Conservation (phyloP, 371 early-diverging fungal genomes). For the Rhizomucor pusillus region DNA sequence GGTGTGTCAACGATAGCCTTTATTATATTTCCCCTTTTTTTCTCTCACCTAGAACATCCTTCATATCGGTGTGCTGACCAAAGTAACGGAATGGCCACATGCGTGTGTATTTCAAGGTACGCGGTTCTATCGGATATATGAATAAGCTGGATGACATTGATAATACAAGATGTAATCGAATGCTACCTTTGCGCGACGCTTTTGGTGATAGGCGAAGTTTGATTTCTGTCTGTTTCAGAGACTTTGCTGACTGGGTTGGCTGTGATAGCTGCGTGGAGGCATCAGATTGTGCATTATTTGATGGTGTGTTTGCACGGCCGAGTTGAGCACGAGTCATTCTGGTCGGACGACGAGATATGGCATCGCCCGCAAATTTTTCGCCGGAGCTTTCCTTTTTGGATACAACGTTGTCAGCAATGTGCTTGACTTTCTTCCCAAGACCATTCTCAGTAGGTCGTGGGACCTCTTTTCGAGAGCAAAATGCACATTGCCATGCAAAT, state of each 20-base stretch:
- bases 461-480: conserved; percentile 44
- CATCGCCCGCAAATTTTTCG: too few relatives aligned
- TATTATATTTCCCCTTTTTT: neutral
- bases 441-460: neutral
- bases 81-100: conserved; percentile 90
- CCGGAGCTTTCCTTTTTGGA: too few relatives aligned
- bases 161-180: neutral
- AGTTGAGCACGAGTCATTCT: neutral
- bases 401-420: neutral
- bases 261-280: neutral
- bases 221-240: neutral
- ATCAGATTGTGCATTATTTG: neutral
- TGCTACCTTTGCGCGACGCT: neutral
- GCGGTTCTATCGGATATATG: neutral
- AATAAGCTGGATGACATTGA: neutral
- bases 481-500: conserved; percentile 80
- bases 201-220: neutral
- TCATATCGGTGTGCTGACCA: conserved; percentile 67
- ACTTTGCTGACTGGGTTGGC: neutral
- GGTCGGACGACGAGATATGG: neutral
- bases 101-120: conserved; percentile 37
- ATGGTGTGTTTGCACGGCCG: neutral
- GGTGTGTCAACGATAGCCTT: neutral
- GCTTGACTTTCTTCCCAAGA: neutral
- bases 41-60: conserved; percentile 49